Evolutionary conservation across 345 rosid species (phyloP), one percentile per base, ranked within the genome.

Genomic region (Dipteronia sinensis): DNA sequence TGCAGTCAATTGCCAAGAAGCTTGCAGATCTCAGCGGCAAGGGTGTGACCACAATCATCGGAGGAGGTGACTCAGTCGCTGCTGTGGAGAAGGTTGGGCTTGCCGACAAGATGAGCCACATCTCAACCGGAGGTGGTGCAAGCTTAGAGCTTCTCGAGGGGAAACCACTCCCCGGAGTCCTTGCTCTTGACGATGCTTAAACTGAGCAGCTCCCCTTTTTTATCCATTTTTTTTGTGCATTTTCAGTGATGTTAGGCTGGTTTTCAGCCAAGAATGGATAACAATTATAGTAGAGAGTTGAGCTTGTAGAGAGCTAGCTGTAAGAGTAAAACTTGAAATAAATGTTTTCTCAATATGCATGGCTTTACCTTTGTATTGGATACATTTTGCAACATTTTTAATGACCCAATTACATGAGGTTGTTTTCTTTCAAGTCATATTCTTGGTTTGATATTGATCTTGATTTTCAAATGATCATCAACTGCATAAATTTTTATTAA

Each of bases 61-160:
- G 98, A 78, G 98, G 98, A 59, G 98, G 98, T 64, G 98, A 94
- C 86, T 94, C 98, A 0, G 98, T 94, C 75, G 98, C 98, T 4
- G 98, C 98, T 1, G 97, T 94, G 82, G 98, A 91, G 91, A 93
- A 94, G 88, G 98, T 44, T 55, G 98, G 98, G 42, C 91, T 94
- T 56, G 94, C 98, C 0, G 98, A 89, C 66, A 90, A 91, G 85
- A 94, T 94, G 98, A 94, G 98, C 83, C 98, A 94, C 88, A 91
- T 94, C 83, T 94, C 98, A 0, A 94, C 98, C 0, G 98, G 98
- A 62, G 98, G 98, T 75, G 98, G 98, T 25, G 98, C 98, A 25
- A 93, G 98, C 85, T 89, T 94, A 76, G 98, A 94, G 92, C 96
- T 94, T 55, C 95, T 94, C 0, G 98, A 94, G 88, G 98, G 98